Percentiles rank a stretch among this genome's conserved stretches.
These are phyloP conservation scores for Gnaphalium uliginosum DNA, from an alignment of 129 eudicot species.

Conservation along the genomic window DNA sequence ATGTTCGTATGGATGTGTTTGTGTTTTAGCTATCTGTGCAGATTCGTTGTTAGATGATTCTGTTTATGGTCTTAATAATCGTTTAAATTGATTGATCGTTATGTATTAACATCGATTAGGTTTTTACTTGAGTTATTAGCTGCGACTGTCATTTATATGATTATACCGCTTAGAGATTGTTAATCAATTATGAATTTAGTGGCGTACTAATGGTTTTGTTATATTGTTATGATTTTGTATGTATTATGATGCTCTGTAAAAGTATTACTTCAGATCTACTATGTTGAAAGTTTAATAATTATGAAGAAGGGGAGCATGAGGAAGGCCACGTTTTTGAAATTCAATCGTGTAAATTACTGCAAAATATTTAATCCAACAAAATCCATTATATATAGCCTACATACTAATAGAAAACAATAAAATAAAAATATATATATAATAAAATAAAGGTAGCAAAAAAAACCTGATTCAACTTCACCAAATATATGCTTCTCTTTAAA, in stretches of 20 bases:
- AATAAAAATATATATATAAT: too few relatives aligned
- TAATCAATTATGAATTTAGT: not conserved
- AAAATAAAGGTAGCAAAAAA: too few relatives aligned
- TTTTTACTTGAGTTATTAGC: not conserved
- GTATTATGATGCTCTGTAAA: not conserved
- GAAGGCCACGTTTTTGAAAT: not conserved
- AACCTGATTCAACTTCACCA: not conserved
- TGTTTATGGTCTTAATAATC: not conserved
- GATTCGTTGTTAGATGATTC: not conserved
- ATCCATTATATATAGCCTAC: too few relatives aligned
- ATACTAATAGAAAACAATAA: too few relatives aligned
- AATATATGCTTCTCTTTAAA: not conserved
- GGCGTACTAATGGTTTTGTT: not conserved
- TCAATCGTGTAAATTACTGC: not conserved
- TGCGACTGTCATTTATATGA: not conserved
- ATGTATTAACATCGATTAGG: not conserved
- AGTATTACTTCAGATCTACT: constrained; percentile 11
- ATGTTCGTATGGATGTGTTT: not conserved
- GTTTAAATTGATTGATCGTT: not conserved
- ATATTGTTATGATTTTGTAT: not conserved
- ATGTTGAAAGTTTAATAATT: not conserved
- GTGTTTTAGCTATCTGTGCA: not conserved
- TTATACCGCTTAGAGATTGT: not conserved
- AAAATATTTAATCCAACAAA: too few relatives aligned
- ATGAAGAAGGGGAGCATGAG: not conserved